These are phyloP conservation scores for Candolleomyces efflorescens DNA, from an alignment of 768 basidiomycete genomes.

Conservation along the genomic window DNA sequence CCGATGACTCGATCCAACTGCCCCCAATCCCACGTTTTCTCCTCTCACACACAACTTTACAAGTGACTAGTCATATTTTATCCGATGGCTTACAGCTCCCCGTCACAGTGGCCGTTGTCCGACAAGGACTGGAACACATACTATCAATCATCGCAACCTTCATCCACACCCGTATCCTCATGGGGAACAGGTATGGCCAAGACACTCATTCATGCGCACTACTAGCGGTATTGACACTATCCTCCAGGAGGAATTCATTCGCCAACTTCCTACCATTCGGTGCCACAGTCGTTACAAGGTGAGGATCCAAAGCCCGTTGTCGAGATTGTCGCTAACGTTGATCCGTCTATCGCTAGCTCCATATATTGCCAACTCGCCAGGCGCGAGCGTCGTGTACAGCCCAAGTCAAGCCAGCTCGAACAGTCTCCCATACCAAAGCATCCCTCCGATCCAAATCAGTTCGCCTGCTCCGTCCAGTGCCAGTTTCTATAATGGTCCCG, in stretches of 20 bases:
- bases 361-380: neutral
- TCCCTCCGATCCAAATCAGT: neutral
- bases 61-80: neutral
- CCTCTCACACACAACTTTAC: too few relatives aligned
- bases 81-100: neutral
- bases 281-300: too few relatives aligned
- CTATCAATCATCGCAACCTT: neutral
- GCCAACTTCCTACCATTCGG: neutral
- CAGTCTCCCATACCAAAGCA: neutral
- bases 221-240: neutral
- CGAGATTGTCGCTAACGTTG: neutral
- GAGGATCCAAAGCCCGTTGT: neutral
- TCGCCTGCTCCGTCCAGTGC: neutral
- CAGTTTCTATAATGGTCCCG: neutral
- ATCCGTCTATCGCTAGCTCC: neutral
- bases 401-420: neutral
- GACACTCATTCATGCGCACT: neutral
- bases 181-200: constrained; percentile 6
- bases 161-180: neutral
- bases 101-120: neutral
- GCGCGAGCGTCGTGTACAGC: neutral
- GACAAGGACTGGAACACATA: neutral
- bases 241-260: neutral
- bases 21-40: neutral
- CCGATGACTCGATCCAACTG: constrained; percentile 4